These are phyloP conservation scores for Eremochloa ophiuroides DNA, from an alignment of 176 grass and related monocot species.

Conservation along the genomic window DNA sequence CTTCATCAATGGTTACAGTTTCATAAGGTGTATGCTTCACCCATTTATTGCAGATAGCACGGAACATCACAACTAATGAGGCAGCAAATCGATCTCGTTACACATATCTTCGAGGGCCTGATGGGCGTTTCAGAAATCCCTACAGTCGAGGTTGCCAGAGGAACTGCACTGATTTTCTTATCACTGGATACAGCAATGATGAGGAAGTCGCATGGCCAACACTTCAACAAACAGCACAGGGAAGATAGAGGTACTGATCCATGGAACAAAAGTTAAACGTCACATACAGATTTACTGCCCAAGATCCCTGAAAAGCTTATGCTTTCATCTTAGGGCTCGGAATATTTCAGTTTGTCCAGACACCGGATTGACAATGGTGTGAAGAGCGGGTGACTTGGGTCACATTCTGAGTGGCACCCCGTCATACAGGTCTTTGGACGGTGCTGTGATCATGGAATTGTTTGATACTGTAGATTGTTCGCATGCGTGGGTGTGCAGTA, in stretches of 20 bases:
- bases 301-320: not conserved
- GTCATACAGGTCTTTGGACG: not conserved
- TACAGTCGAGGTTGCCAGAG: slow-evolving; percentile 64
- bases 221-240: slow-evolving; percentile 51
- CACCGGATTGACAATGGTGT: not conserved
- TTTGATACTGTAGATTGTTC: not conserved
- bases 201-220: slow-evolving; percentile 87
- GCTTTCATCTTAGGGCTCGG: not conserved
- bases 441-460: not conserved
- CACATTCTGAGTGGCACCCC: not conserved
- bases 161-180: slow-evolving; percentile 75
- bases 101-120: slow-evolving; percentile 68
- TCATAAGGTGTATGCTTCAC: slow-evolving; percentile 5
- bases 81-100: slow-evolving; percentile 68
- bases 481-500: not conserved
- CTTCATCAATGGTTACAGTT: not conserved
- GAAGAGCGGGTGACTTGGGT: not conserved
- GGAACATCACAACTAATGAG: slow-evolving; percentile 90
- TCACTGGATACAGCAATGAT: slow-evolving; percentile 64
- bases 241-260: slow-evolving; percentile 6
- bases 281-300: not conserved
- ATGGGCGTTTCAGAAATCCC: slow-evolving; percentile 89
- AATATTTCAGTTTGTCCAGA: not conserved
- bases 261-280: not conserved
- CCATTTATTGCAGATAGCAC: slow-evolving; percentile 57